Base-by-base conservation (phyloP, 2,329 filamentous ascomycete genomes). In the Claviceps africana region DNA sequence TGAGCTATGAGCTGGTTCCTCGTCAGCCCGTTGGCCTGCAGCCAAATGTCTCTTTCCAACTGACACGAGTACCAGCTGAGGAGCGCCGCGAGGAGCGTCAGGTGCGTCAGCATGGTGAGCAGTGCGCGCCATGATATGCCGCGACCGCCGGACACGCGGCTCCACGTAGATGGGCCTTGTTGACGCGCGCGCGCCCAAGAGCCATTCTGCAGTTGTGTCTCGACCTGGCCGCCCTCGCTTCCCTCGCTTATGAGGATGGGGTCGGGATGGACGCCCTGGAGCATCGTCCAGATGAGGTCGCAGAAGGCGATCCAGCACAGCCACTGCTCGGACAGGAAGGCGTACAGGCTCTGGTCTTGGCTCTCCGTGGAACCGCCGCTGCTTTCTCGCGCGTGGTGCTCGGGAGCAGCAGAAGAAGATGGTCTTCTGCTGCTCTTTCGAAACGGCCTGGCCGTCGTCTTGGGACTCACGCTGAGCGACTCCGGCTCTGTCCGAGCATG, bases 11-110 rank as follows among this genome's bases (percentile, higher is more conserved):
- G 56, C 33, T 65, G 60, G n/a, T 47, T 52, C 51, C 60, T 56
- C n/a, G 65, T 65, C 37, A 60, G 33, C 17, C 58, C 57, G 47
- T 69, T 69, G 6, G 60, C 65, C 37, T 54, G 48, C 11, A 60
- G 22, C 67, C 66, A 69, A 11, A 65, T 56, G 2, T 56, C 7
- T 48, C 59, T 56, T 51, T 68, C 63, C 7, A 47, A 40, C 1
- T 48, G 50, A 11, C 53, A 45, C 6, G 59, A 57, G 8, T 60
- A n/a, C 45, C 56, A 62, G 3, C 47, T 47, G 17, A 58, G 54
- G n/a, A 59, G 9, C 19, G 52, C 54, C 4, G 59, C 3, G 4
- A 58, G 8, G 1, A 62, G 15, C 11, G 53, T 7, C 4, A 51
- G 1, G 4, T 59, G 54, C 9, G 50, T 35, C 33, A 55, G 6